Percentiles rank a stretch among this genome's conserved stretches.
Conservation (phyloP, 1,284 basidiomycete species). For the Earliella scabrosa region DNA sequence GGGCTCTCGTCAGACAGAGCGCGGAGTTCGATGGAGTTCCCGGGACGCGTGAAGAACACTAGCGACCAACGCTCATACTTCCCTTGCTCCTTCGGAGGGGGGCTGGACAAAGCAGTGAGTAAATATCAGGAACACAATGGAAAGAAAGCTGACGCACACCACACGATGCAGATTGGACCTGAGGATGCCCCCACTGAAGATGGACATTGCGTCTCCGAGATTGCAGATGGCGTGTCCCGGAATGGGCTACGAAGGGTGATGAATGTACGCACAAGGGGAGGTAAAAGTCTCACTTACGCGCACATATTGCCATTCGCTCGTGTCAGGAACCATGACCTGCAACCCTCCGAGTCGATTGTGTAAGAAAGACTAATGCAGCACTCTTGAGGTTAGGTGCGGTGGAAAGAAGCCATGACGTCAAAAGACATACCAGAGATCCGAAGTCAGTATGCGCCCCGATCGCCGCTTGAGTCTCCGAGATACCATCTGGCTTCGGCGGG, state of each 20-base stretch:
- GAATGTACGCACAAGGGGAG: too few species aligned
- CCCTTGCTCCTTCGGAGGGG: conserved; percentile 38
- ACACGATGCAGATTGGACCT: conserved; percentile 43
- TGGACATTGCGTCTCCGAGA: conserved; percentile 46
- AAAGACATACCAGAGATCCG: conserved; percentile 28
- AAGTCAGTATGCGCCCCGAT: conserved; percentile 44
- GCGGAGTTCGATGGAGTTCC: conserved; percentile 31
- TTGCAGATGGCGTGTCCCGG: conserved; percentile 44
- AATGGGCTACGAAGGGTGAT: conserved; percentile 29
- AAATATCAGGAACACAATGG: background rate
- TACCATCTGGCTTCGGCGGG: conserved; percentile 27
- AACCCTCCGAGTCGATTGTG: conserved; percentile 75
- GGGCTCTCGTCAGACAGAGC: conserved; percentile 31
- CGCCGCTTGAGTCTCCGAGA: conserved; percentile 31
- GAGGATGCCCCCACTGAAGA: conserved; percentile 46
- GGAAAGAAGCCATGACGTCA: too few species aligned
- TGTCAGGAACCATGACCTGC: conserved; percentile 68
- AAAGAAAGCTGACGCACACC: conserved; percentile 28
- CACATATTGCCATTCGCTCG: conserved; percentile 71
- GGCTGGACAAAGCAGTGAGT: conserved; percentile 16
- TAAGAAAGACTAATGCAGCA: conserved; percentile 65
- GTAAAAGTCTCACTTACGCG: conserved; percentile 41
- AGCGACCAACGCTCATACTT: conserved; percentile 40
- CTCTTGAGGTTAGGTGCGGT: too few species aligned
- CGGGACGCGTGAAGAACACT: conserved; percentile 44